Percentiles rank a stretch among this genome's conserved stretches.
phyloP scores from a whole-genome alignment of 192 early-diverging fungal species.

The Mortierella alpina region DNA sequence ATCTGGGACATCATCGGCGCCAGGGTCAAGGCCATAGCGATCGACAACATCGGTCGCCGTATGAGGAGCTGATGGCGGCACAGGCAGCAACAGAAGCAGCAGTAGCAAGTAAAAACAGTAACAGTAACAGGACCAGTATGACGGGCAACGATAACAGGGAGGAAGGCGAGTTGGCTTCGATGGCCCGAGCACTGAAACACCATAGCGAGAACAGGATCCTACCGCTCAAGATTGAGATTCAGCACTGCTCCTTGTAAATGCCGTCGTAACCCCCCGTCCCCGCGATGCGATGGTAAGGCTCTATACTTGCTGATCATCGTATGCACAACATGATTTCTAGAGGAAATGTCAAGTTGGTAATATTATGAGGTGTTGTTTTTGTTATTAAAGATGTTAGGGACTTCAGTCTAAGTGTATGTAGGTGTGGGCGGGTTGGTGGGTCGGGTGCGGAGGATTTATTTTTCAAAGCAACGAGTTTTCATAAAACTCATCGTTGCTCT shows the following conservation, averaged over 20 bases:
- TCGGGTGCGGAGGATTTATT: no score
- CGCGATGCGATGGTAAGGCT: no score
- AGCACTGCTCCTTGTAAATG: neutral
- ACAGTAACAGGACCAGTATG: neutral
- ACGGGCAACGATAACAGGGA: no score
- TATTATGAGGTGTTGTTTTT: neutral
- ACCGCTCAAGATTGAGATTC: conserved; percentile 7
- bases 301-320: neutral
- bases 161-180: neutral
- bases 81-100: no score
- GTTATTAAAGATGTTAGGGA: neutral
- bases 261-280: no score
- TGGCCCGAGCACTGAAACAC: neutral
- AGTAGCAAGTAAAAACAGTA: neutral
- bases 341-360: neutral
- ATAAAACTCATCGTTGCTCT: neutral
- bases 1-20: no score
- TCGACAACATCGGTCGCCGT: no score
- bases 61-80: no score
- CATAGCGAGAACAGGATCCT: neutral
- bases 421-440: no score
- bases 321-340: neutral
- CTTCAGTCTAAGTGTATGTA: no score
- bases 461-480: neutral
- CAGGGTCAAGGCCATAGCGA: no score